Evolutionary conservation across 257 asterid species (phyloP).

Genomic region (Solanum bulbocastanum): DNA sequence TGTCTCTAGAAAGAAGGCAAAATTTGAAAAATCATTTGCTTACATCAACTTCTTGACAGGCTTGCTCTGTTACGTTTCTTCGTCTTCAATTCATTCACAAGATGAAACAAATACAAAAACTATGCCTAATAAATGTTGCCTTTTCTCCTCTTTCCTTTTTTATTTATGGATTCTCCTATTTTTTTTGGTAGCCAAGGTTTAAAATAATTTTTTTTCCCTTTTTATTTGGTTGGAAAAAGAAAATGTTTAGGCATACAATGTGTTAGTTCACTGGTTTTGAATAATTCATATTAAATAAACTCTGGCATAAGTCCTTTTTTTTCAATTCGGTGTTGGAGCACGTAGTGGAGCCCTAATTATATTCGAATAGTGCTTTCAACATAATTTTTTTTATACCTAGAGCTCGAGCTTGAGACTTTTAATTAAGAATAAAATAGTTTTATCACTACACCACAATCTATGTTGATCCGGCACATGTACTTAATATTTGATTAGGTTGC

Average conservation of each 20-base stretch:
- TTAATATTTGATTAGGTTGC: background rate
- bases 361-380: rapidly evolving
- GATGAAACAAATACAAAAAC: background rate
- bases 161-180: background rate
- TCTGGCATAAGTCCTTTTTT: too few relatives aligned
- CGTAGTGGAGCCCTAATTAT: too few relatives aligned
- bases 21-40: conserved; percentile 17
- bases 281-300: background rate
- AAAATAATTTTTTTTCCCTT: background rate
- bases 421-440: rapidly evolving
- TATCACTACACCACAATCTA: background rate
- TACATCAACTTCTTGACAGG: background rate
- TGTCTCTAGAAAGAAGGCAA: conserved; percentile 14
- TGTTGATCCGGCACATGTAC: background rate
- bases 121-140: background rate
- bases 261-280: background rate
- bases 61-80: background rate
- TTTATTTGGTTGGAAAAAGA: background rate
- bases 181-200: background rate
- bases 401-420: too few relatives aligned
- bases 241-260: background rate
- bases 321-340: too few relatives aligned
- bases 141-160: background rate
- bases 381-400: rapidly evolving
- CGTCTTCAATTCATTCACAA: background rate